phyloP scores from a whole-genome alignment of 345 rosid species.

The Litchi chinensis region DNA sequence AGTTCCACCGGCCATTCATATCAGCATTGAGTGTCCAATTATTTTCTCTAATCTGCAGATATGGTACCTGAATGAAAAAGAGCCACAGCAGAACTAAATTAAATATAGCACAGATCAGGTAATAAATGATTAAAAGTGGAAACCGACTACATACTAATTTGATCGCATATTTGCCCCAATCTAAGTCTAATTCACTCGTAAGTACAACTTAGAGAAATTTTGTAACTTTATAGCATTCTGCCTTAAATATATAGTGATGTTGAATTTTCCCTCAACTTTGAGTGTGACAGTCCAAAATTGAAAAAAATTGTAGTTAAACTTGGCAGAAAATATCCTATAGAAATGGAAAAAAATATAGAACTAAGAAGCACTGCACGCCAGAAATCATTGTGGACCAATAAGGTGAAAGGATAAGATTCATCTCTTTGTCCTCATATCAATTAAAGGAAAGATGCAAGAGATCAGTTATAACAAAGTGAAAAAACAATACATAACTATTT shows the following conservation, averaged over 20 bases:
- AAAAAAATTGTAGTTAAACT: background rate
- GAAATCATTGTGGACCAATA: background rate
- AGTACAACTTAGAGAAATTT: background rate
- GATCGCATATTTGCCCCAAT: background rate
- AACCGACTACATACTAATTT: background rate
- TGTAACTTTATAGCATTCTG: background rate
- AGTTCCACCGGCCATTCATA: slow-evolving; percentile 79
- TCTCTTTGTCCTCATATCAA: background rate
- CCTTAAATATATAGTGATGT: background rate
- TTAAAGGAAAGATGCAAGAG: background rate
- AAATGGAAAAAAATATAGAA: background rate
- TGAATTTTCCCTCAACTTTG: background rate
- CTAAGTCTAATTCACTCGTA: background rate
- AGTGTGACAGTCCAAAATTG: background rate
- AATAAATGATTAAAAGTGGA: background rate
- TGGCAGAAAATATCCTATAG: background rate
- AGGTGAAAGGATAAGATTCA: background rate
- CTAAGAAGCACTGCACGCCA: background rate
- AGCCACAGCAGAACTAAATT: slow-evolving; percentile 9
- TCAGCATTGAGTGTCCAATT: slow-evolving; percentile 89
- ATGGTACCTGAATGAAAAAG: slow-evolving; percentile 62
- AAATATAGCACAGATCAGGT: background rate
- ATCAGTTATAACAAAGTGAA: background rate
- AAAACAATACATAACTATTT: background rate
- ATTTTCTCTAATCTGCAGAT: slow-evolving; percentile 85